Percentiles rank a stretch among this genome's conserved stretches.
phyloP scores from a whole-genome alignment of 78 protist species.

The Paratrimastix pyriformis region DNA sequence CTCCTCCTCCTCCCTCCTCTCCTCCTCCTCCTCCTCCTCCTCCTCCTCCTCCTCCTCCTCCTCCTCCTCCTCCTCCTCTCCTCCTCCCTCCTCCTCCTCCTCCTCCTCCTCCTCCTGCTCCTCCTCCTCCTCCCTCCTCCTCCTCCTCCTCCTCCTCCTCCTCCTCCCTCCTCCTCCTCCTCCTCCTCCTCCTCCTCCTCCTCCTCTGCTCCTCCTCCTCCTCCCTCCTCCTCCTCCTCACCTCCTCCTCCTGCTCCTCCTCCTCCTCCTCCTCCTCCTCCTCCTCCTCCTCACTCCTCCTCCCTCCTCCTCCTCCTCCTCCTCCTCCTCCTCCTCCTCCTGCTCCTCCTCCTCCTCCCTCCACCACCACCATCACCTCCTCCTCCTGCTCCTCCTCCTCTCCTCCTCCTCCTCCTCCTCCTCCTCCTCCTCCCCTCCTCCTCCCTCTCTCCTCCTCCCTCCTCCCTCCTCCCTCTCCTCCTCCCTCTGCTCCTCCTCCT shows the following conservation, averaged over 20 bases:
- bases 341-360: not conserved
- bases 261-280: not conserved
- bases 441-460: not conserved
- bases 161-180: not conserved
- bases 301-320: not conserved
- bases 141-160: not conserved
- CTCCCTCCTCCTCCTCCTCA: too few relatives aligned
- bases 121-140: not conserved
- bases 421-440: not conserved
- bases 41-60: not conserved
- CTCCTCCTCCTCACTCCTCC: slow-evolving; percentile 1
- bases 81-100: not conserved
- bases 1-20: slow-evolving; percentile 1
- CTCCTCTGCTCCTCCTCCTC: too few relatives aligned
- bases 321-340: not conserved
- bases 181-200: not conserved
- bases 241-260: not conserved
- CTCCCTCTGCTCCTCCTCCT: not conserved
- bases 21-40: not conserved
- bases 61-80: not conserved
- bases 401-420: not conserved
- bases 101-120: not conserved
- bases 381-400: not conserved
- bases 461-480: not conserved
- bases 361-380: not conserved